Conservation (phyloP, 805 yeast species). For the Pichia rugopelliculosa region DNA sequence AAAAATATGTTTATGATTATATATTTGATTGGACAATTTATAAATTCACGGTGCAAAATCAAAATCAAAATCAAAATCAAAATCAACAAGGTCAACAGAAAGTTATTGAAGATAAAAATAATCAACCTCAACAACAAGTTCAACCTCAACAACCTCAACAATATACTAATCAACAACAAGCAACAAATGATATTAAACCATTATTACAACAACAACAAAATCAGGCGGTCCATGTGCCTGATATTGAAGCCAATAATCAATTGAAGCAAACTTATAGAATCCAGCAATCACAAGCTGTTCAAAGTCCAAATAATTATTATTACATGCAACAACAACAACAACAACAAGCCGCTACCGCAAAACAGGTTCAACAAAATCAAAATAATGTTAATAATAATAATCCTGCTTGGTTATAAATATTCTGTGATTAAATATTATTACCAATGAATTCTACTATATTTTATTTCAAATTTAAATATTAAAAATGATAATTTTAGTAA, state of each 20-base stretch:
- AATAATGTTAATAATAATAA: constrained; percentile 15
- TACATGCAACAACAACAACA: constrained; percentile 14
- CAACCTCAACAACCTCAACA: constrained; percentile 6
- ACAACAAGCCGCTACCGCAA: constrained; percentile 15
- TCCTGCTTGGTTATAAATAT: constrained; percentile 26
- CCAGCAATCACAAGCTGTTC: constrained; percentile 17
- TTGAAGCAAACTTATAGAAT: constrained; percentile 10
- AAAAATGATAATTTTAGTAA: background rate
- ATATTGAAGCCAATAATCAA: constrained; percentile 17
- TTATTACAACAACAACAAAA: constrained; percentile 26
- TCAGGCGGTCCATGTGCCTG: constrained; percentile 28
- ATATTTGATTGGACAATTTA: constrained; percentile 95
- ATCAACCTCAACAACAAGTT: background rate
- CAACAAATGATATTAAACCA: constrained; percentile 18
- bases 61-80: constrained; percentile 32
- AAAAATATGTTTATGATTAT: constrained; percentile 87
- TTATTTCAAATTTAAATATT: background rate
- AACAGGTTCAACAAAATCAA: constrained; percentile 9
- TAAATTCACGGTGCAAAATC: constrained; percentile 59
- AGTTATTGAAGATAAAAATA: constrained; percentile 14
- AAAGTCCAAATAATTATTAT: constrained; percentile 14
- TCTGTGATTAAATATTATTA: background rate
- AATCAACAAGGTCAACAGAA: constrained; percentile 30
- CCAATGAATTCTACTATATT: background rate
- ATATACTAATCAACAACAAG: background rate